phyloP scores from a whole-genome alignment of 345 rosid genomes.

The Angophora floribunda region DNA sequence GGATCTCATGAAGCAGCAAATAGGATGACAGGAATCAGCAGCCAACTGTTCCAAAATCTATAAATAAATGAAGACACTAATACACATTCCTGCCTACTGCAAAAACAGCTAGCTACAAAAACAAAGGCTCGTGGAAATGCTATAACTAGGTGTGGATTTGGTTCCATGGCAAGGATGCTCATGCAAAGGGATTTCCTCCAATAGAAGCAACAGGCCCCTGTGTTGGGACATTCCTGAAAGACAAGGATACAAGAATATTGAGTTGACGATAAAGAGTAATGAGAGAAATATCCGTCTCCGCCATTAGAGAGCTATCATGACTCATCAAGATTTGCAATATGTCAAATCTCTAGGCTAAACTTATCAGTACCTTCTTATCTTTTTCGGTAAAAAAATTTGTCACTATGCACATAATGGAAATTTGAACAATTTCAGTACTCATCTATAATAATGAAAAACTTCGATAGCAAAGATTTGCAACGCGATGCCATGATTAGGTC shows the following conservation, averaged over 20 bases:
- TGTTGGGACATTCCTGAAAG: conserved; percentile 43
- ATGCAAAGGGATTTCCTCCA: conserved; percentile 91
- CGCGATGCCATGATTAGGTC: background rate
- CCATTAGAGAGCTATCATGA: background rate
- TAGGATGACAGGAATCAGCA: background rate
- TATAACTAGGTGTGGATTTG: background rate
- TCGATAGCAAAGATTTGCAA: background rate
- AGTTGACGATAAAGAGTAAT: background rate
- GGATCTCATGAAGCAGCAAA: background rate
- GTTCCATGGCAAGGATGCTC: background rate
- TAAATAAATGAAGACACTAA: background rate
- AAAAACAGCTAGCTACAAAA: background rate
- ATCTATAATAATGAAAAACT: background rate
- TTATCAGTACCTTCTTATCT: background rate
- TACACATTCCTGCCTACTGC: background rate
- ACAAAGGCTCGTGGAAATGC: background rate
- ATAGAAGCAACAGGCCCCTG: conserved; percentile 74
- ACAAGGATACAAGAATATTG: background rate
- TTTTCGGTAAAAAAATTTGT: background rate
- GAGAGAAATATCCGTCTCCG: background rate
- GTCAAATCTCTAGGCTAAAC: background rate
- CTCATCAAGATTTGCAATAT: background rate
- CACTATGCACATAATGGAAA: background rate
- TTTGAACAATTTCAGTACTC: background rate
- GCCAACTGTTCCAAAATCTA: background rate